Evolutionary conservation across 2,329 filamentous ascomycete genomes (phyloP).

Genomic region (Fragosphaeria purpurea): DNA sequence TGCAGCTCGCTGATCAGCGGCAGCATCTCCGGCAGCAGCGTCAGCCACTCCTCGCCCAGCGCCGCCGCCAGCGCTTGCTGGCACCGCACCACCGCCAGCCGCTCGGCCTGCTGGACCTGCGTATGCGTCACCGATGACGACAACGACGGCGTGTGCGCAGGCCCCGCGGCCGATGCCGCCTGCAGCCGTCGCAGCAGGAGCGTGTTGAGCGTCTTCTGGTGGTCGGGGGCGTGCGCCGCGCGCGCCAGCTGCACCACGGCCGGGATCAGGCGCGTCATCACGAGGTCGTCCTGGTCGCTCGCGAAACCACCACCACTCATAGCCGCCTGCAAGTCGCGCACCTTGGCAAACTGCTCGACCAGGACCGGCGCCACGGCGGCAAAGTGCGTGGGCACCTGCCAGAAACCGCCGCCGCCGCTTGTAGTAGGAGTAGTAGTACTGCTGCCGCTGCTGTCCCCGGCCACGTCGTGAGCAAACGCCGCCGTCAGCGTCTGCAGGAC

Average conservation of each 20-base stretch:
- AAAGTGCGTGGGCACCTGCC: slow-evolving; percentile 87
- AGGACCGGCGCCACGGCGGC: slow-evolving; percentile 59
- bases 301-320: no score
- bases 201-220: slow-evolving; percentile 82
- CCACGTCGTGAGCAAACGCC: slow-evolving; percentile 81
- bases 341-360: slow-evolving; percentile 53
- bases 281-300: slow-evolving; percentile 17
- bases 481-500: slow-evolving; percentile 62
- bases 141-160: slow-evolving; percentile 25
- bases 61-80: slow-evolving; percentile 67
- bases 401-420: slow-evolving; percentile 43
- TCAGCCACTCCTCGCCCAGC: slow-evolving; percentile 88
- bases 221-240: slow-evolving; percentile 74
- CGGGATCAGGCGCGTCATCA: slow-evolving; percentile 52
- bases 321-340: slow-evolving; percentile 13
- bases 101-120: slow-evolving; percentile 35
- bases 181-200: slow-evolving; percentile 69
- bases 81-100: slow-evolving; percentile 72
- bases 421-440: no score
- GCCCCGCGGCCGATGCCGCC: slow-evolving; percentile 37
- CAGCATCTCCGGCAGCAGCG: slow-evolving; percentile 86
- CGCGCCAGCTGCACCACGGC: slow-evolving; percentile 70
- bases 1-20: slow-evolving; percentile 91
- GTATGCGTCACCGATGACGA: no score
- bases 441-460: slow-evolving; percentile 39